Base-by-base conservation (phyloP, 495 filamentous ascomycete species). In the Penicillium cinerascens region DNA sequence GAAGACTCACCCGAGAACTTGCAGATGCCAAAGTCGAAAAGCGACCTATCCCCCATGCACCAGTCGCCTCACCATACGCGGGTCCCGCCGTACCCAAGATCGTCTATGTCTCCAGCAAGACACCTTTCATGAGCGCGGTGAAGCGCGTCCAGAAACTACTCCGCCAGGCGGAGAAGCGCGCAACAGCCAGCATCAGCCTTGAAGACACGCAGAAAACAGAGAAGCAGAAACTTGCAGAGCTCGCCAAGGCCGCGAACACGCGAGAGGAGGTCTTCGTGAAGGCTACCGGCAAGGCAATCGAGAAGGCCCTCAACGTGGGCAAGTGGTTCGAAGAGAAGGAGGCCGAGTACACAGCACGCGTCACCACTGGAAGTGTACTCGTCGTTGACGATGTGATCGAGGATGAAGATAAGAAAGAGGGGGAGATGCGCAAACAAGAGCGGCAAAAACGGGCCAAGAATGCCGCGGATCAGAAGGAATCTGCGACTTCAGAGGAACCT, bases 71-170 rank as follows among this genome's bases (percentile, higher is more conserved):
- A 42, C 82, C 82, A 54, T 78, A 73, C 69, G 60, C 78, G 49
- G 75, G 71, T 54, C 55, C 75, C 51, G 56, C 61, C 39, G 59
- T 73, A 38, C 76, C 75, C 13, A 89, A 88, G 67, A 68, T 83
- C 55, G 77, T 98, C 76, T 96, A 96, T 72, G 74, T 97, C n/a
- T 85, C 86, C 9, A 67, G 82, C 42, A 71, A 68, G 3, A 84
- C 91, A 0, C 87, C 88, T 11, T 90, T 95, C 76, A 85, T 95
- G 69, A 82, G 85, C n/a, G 80, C 84, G 11, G 78, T 96, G 15
- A 89, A 89, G 69, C 89, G 91, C 54, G 83, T 90, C 22, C 83
- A 86, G 44, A 86, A 85, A 48, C 78, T 88, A 11, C 84, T 97
- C 13, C 60, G 57, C 2, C 78, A 84, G 5, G 80, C 84, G 17